Conservation (phyloP, 805 yeast species). For the Candida coquimbonensis region DNA sequence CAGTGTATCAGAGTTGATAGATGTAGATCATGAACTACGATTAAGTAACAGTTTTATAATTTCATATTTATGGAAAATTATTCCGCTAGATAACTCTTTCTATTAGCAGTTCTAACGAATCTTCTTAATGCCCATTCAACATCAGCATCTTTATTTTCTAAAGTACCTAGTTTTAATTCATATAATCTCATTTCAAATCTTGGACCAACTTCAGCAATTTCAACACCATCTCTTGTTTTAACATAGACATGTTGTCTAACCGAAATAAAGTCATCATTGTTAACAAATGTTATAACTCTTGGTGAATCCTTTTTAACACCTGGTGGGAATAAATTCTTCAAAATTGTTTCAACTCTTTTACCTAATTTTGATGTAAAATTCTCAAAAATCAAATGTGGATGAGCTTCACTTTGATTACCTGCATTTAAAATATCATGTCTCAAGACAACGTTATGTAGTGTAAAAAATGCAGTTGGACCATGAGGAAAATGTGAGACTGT, state of each 20-base stretch:
- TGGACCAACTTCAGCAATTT: slow-evolving; percentile 96
- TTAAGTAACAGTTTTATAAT: no score
- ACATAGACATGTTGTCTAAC: slow-evolving; percentile 96
- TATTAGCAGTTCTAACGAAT: slow-evolving; percentile 89
- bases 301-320: slow-evolving; percentile 90
- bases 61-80: slow-evolving; percentile 1
- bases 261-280: slow-evolving; percentile 84
- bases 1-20: neutral
- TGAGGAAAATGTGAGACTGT: slow-evolving; percentile 95
- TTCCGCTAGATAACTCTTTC: slow-evolving; percentile 71
- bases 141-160: slow-evolving; percentile 95
- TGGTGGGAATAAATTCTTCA: slow-evolving; percentile 91
- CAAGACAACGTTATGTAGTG: slow-evolving; percentile 87
- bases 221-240: slow-evolving; percentile 80
- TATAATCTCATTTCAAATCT: slow-evolving; percentile 93
- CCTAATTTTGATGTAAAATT: slow-evolving; percentile 81
- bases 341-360: slow-evolving; percentile 65
- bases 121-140: slow-evolving; percentile 95
- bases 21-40: neutral
- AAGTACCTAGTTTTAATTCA: slow-evolving; percentile 81
- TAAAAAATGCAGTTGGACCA: slow-evolving; percentile 94
- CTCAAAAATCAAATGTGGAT: slow-evolving; percentile 91
- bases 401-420: slow-evolving; percentile 85
- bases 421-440: slow-evolving; percentile 85
- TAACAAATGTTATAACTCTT: slow-evolving; percentile 88